A percentile compares a stretch with the other conserved stretches of the same genome.
These are phyloP conservation scores for Annulohypoxylon maeteangense DNA, from an alignment of 495 filamentous ascomycete genomes.

Conservation along the genomic window DNA sequence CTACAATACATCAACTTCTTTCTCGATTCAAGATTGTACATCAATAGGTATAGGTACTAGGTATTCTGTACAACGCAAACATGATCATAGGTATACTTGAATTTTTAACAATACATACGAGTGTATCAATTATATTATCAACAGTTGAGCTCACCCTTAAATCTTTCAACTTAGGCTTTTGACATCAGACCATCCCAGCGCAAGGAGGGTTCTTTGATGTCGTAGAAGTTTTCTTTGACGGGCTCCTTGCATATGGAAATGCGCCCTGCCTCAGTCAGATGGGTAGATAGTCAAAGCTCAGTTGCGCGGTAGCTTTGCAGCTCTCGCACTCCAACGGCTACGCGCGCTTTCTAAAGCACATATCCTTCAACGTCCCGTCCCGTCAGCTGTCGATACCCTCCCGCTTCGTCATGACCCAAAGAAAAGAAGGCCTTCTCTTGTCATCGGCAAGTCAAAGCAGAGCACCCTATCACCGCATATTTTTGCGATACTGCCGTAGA, in stretches of 20 bases:
- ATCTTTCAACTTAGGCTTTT: background rate
- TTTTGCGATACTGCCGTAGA: conserved; percentile 9
- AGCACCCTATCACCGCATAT: conserved; percentile 11
- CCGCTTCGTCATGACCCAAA: conserved; percentile 21
- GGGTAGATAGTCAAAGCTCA: background rate
- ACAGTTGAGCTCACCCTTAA: background rate
- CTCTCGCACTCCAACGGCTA: conserved; percentile 1
- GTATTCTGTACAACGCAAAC: conserved; percentile 27
- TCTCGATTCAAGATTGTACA: too few relatives aligned
- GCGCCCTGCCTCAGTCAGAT: conserved; percentile 25
- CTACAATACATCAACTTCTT: background rate
- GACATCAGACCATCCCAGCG: background rate
- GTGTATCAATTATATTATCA: background rate
- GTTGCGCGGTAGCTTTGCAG: background rate
- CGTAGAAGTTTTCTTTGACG: conserved; percentile 13
- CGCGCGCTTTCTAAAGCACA: conserved; percentile 16
- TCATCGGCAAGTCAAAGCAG: conserved; percentile 16
- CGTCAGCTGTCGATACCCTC: conserved; percentile 33
- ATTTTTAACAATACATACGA: background rate
- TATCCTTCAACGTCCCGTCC: conserved; percentile 28
- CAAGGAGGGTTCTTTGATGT: background rate
- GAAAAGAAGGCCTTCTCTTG: background rate
- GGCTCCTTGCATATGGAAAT: conserved; percentile 29
- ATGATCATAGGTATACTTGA: background rate
- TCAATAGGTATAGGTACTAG: too few relatives aligned